Percentiles rank a stretch among this genome's conserved stretches.
Evolutionary conservation across 345 rosid genomes (phyloP).

Genomic region (Citrus australasica): DNA sequence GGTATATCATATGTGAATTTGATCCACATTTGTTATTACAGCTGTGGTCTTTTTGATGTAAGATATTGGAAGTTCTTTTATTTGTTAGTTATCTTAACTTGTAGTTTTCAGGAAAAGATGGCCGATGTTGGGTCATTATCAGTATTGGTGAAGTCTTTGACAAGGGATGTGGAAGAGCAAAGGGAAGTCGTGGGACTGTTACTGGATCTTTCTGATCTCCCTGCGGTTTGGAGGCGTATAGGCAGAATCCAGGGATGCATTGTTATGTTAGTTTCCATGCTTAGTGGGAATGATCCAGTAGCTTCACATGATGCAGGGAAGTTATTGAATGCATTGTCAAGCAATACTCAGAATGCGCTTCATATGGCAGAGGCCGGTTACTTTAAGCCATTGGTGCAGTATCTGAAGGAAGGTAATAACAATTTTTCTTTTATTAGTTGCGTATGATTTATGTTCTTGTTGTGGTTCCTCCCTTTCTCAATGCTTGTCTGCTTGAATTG

Average conservation of each 20-base stretch:
- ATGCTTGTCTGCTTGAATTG: constrained; percentile 2
- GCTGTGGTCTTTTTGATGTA: not conserved
- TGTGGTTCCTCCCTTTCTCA: not conserved
- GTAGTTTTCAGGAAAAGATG: constrained; percentile 60
- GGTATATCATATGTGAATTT: constrained; percentile 30
- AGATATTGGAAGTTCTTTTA: not conserved
- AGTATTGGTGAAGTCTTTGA: constrained; percentile 55
- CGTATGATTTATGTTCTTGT: not conserved
- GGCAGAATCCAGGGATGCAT: constrained; percentile 71
- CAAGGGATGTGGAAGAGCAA: constrained; percentile 48
- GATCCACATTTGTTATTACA: not conserved
- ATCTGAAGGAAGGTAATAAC: constrained; percentile 49
- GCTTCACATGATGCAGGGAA: constrained; percentile 53
- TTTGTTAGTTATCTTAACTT: constrained; percentile 24
- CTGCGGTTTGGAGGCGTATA: constrained; percentile 47
- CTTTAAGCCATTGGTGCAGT: constrained; percentile 61
- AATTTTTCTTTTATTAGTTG: not conserved
- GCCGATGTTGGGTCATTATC: constrained; percentile 42
- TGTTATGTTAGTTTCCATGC: constrained; percentile 56
- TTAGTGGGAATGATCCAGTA: constrained; percentile 44
- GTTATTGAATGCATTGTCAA: constrained; percentile 52
- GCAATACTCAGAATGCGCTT: constrained; percentile 68
- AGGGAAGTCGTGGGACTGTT: constrained; percentile 63
- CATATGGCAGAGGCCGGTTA: constrained; percentile 82
- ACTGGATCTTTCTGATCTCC: constrained; percentile 48